Percentiles rank a stretch among this genome's conserved stretches.
Evolutionary conservation across 2,329 filamentous ascomycete species (phyloP).

Genomic region (Trichoderma atroviride): DNA sequence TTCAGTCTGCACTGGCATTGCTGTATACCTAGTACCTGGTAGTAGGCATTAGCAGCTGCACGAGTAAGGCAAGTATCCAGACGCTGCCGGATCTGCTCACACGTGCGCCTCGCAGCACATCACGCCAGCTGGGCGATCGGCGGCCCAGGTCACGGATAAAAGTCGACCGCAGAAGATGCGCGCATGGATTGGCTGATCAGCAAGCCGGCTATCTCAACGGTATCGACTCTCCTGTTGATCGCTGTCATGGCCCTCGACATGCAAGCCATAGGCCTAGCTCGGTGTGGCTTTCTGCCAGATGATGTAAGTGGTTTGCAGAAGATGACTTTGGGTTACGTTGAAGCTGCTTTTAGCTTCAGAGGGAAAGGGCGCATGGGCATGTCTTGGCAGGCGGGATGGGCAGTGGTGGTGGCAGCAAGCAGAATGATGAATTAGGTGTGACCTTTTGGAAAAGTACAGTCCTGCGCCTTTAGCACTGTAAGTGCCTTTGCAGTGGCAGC

Average conservation of each 20-base stretch:
- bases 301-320: constrained; percentile 17
- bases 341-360: neutral
- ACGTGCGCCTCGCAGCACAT: neutral
- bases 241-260: neutral
- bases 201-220: constrained; percentile 9
- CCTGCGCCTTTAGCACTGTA: neutral
- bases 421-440: neutral
- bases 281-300: neutral
- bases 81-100: neutral
- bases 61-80: neutral
- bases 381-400: constrained; percentile 15
- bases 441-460: neutral
- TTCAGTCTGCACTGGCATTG: too few species aligned
- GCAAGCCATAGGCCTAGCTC: neutral
- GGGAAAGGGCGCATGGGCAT: constrained; percentile 20
- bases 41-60: neutral
- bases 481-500: neutral
- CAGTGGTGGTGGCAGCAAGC: neutral
- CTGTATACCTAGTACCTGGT: too few species aligned
- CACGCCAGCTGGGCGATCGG: constrained; percentile 11
- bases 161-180: constrained; percentile 5
- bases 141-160: neutral
- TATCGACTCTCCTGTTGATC: constrained; percentile 23
- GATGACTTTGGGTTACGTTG: constrained; percentile 1
- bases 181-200: constrained; percentile 21